Evolutionary conservation across 768 basidiomycete genomes (phyloP), one percentile per base, ranked within the genome.

Genomic region (Tylopilus felleus): DNA sequence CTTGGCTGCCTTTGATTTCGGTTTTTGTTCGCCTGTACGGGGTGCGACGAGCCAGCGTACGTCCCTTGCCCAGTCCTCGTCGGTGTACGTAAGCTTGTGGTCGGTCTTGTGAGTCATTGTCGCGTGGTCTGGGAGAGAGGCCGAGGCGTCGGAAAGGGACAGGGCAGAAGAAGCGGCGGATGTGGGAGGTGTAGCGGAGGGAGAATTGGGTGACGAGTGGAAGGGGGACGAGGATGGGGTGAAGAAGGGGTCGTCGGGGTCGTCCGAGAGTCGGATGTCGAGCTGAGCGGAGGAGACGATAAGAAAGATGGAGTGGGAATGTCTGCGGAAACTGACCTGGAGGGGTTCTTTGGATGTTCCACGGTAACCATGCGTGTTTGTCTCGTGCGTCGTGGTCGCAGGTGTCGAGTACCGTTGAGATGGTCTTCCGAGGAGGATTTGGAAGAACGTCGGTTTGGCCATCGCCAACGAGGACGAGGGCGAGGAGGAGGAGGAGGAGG

Each of bases 31-130:
- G 33, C 50, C 49, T 33, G 60, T 28, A 22, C 69, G 65, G 36
- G 79, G 65, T 47, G 73, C 65, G 28, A 72, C 78, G 28, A 89
- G 80, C 83, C 82, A 86, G 31, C 83, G 77, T 17, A 86, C 80
- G 47, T 88, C 86, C 57, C 77, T 80, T 13, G 82, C 79, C 87
- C 85, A 88, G 59, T 85, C 80, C 49, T 82, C 76, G 61, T 82
- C 79, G 4, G 77, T 78, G 63, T 76, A 75, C 17, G 73, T 71
- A 49, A 66, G 58, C 35, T 72, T 67, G 52, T 66, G 59, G 44
- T 67, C 21, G 47, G 53, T 35, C 56, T 63, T 22, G 28, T 46
- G 53, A 1, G 56, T 60, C 65, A 66, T 71, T 14, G 28, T 28
- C n/a, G 48, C 9, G 51, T 64, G 59, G 22, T 72, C 72, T 22